Conservation (phyloP, 1,284 basidiomycete species). For the Boletus calvinii region DNA sequence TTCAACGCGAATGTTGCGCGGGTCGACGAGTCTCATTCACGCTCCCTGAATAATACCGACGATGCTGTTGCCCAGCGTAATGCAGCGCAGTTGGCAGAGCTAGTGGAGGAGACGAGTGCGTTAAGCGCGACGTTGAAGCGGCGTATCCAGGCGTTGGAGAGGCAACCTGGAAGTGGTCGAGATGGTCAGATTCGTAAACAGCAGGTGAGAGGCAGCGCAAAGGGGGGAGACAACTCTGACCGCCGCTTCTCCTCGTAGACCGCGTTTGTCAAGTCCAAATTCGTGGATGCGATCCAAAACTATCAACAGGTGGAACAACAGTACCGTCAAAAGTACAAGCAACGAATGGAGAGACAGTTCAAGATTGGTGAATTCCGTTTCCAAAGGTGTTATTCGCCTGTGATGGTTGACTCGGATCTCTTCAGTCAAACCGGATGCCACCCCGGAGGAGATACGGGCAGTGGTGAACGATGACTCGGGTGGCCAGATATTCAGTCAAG, state of each 20-base stretch:
- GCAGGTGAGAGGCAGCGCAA: conserved; percentile 52
- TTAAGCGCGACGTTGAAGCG: conserved; percentile 75
- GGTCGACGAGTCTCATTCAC: conserved; percentile 72
- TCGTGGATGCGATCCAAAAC: conserved; percentile 81
- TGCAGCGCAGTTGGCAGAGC: conserved; percentile 64
- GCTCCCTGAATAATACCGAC: conserved; percentile 77
- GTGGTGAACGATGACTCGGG: conserved; percentile 85
- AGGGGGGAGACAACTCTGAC: neutral
- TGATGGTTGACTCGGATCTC: conserved; percentile 2
- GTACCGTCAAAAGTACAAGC: conserved; percentile 90
- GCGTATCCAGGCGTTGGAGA: conserved; percentile 77
- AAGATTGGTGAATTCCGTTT: conserved; percentile 69
- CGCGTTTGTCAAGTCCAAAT: conserved; percentile 76
- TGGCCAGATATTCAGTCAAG: conserved; percentile 93
- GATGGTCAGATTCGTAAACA: conserved; percentile 82
- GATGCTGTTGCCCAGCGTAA: conserved; percentile 64
- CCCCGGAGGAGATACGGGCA: conserved; percentile 86
- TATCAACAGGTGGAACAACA: conserved; percentile 93
- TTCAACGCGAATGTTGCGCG: conserved; percentile 71
- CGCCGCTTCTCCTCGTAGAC: conserved; percentile 42
- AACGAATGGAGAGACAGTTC: conserved; percentile 94
- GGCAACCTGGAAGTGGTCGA: conserved; percentile 66
- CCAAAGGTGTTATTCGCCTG: neutral
- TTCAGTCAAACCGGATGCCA: conserved; percentile 92
- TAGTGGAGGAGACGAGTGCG: conserved; percentile 77